Conservation (phyloP, 306 rosid species). For the Rosa persica region DNA sequence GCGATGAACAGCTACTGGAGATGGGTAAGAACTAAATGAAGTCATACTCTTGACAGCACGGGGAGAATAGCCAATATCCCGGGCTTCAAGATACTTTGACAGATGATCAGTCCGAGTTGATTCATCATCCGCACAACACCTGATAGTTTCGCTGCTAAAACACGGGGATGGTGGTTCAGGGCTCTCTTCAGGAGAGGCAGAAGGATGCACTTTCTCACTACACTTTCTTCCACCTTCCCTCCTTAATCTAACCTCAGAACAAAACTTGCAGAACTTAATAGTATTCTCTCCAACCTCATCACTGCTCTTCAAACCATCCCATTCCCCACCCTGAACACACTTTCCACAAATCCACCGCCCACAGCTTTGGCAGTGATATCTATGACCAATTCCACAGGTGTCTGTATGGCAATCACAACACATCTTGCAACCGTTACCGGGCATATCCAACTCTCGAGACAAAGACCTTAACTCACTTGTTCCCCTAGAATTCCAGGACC, state of each 20-base stretch:
- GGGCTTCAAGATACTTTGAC: slow-evolving; percentile 43
- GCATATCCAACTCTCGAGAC: slow-evolving; percentile 53
- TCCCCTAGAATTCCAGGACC: slow-evolving; percentile 66
- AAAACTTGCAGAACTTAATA: slow-evolving; percentile 57
- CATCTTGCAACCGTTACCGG: slow-evolving; percentile 45
- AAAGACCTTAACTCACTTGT: slow-evolving; percentile 36
- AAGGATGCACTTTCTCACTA: slow-evolving; percentile 78
- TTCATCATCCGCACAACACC: slow-evolving; percentile 42
- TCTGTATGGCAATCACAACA: slow-evolving; percentile 62
- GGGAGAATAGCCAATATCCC: slow-evolving; percentile 52
- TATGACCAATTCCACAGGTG: slow-evolving; percentile 32
- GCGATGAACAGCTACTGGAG: slow-evolving; percentile 49
- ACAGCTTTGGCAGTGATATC: slow-evolving; percentile 65
- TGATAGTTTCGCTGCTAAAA: slow-evolving; percentile 48
- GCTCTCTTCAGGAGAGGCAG: slow-evolving; percentile 70
- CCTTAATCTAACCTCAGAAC: slow-evolving; percentile 44
- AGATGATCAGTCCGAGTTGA: slow-evolving; percentile 50
- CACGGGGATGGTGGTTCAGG: slow-evolving; percentile 74
- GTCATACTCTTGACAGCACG: slow-evolving; percentile 42
- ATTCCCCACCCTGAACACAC: slow-evolving; percentile 57
- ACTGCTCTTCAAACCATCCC: slow-evolving; percentile 34
- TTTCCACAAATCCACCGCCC: slow-evolving; percentile 66
- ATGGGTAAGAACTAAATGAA: slow-evolving; percentile 53
- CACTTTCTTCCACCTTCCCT: slow-evolving; percentile 46
- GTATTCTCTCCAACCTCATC: slow-evolving; percentile 32